Evolutionary conservation across 2,329 filamentous ascomycete genomes (phyloP).

Genomic region (Arthroderma sp.): DNA sequence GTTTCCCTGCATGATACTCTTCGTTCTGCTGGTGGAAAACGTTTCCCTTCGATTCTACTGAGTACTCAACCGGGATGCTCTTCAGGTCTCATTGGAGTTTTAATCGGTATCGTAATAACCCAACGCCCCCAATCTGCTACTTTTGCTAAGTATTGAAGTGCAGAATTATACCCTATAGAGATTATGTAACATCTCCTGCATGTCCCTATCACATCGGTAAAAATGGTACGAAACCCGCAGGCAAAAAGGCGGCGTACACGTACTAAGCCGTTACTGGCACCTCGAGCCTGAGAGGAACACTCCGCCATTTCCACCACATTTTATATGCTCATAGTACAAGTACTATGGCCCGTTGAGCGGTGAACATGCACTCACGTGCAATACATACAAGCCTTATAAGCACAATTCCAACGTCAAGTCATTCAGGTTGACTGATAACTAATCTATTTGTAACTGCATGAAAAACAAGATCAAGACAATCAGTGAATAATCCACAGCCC

Average conservation of each 20-base stretch:
- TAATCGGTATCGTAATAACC: neutral
- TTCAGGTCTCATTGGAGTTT: neutral
- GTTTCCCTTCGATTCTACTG: neutral
- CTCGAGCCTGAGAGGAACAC: neutral
- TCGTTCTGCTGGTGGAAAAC: neutral
- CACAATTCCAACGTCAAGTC: neutral
- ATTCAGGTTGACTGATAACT: neutral
- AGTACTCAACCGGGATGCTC: neutral
- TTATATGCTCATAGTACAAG: neutral
- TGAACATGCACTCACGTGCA: neutral
- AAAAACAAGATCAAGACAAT: no score
- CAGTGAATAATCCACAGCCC: no score
- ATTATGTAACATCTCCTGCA: conserved; percentile 5
- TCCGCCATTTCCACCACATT: conserved; percentile 1
- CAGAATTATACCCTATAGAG: neutral
- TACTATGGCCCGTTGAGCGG: neutral
- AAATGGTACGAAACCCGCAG: neutral
- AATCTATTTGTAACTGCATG: neutral
- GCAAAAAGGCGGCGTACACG: conserved; percentile 2
- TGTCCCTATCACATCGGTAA: neutral
- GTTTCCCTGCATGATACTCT: neutral
- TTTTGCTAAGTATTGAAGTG: neutral
- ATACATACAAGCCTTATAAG: neutral
- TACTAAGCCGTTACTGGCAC: neutral
- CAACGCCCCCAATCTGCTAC: neutral